A percentile compares a stretch with the other conserved stretches of the same genome.
Evolutionary conservation across 2,329 filamentous ascomycete genomes (phyloP).

Genomic region (Chaetomiaceae sp.): DNA sequence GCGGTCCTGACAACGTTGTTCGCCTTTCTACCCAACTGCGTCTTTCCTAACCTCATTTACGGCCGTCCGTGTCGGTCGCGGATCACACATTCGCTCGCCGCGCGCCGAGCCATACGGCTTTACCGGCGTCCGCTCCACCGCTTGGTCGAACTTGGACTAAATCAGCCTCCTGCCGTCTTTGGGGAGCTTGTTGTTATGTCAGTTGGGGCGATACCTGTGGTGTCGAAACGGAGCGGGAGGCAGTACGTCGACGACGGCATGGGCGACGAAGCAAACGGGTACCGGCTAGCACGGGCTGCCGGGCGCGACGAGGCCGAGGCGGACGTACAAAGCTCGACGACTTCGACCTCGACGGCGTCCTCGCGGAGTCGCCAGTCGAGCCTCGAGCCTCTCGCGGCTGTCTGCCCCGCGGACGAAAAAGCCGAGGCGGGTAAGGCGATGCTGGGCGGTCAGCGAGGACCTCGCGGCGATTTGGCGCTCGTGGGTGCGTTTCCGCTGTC

Average conservation of each 20-base stretch:
- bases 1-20: not conserved
- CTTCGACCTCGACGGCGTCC: slow-evolving; percentile 11
- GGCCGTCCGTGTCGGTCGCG: slow-evolving; percentile 1
- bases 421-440: slow-evolving; percentile 5
- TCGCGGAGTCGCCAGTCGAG: slow-evolving; percentile 16
- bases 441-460: not conserved
- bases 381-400: slow-evolving; percentile 15
- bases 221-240: slow-evolving; percentile 21
- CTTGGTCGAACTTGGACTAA: no score
- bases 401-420: slow-evolving; percentile 6
- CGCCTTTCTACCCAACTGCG: not conserved
- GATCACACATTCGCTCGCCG: slow-evolving; percentile 6
- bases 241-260: slow-evolving; percentile 17
- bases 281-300: slow-evolving; percentile 1
- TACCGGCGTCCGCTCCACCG: slow-evolving; percentile 4
- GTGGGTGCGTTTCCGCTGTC: slow-evolving; percentile 16
- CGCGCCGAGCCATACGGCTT: slow-evolving; percentile 6
- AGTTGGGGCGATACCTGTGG: slow-evolving; percentile 8
- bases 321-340: slow-evolving; percentile 5
- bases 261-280: slow-evolving; percentile 10
- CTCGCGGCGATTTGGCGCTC: not conserved
- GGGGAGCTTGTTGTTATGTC: slow-evolving; percentile 13
- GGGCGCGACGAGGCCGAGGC: slow-evolving; percentile 9
- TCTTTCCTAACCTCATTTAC: not conserved
- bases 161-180: no score